Conservation (phyloP, 306 rosid species). For the Ochetophila trinervis region DNA sequence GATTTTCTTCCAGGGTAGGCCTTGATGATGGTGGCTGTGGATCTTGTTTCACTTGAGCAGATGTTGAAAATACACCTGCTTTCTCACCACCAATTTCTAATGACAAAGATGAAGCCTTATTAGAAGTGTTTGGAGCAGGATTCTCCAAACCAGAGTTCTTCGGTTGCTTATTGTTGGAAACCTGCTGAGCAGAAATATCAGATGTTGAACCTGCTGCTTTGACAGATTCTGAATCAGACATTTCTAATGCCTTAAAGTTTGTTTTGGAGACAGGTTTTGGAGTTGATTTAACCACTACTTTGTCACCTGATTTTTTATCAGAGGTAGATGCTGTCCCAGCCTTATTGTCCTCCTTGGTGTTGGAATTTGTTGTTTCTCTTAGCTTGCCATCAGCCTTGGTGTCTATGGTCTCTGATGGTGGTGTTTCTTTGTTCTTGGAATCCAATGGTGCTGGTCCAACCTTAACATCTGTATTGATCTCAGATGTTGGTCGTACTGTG, state of each 20-base stretch:
- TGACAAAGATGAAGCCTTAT: slow-evolving; percentile 26
- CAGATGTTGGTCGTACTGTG: slow-evolving; percentile 36
- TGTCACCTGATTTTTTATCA: slow-evolving; percentile 38
- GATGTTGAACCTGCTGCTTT: slow-evolving; percentile 16
- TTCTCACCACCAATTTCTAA: slow-evolving; percentile 43
- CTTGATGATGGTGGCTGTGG: slow-evolving; percentile 37
- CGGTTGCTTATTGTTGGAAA: slow-evolving; percentile 28
- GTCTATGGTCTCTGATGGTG: slow-evolving; percentile 19
- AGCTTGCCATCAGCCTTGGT: slow-evolving; percentile 43
- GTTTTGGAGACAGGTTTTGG: slow-evolving; percentile 24
- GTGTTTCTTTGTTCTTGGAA: slow-evolving; percentile 38
- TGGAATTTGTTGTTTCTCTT: slow-evolving; percentile 28
- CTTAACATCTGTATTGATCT: slow-evolving; percentile 39
- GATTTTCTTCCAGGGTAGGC: slow-evolving; percentile 67
- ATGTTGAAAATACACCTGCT: slow-evolving; percentile 32
- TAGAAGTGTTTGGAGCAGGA: slow-evolving; percentile 27
- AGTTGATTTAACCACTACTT: slow-evolving; percentile 36
- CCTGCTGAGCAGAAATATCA: slow-evolving; percentile 31
- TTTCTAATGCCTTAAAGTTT: slow-evolving; percentile 30
- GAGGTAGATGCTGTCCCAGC: slow-evolving; percentile 25
- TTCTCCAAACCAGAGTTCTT: slow-evolving; percentile 36
- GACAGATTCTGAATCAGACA: slow-evolving; percentile 31
- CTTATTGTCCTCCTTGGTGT: slow-evolving; percentile 39
- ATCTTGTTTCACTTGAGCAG: slow-evolving; percentile 41
- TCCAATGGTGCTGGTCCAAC: slow-evolving; percentile 34